Evolutionary conservation across 1,284 basidiomycete genomes (phyloP).

Genomic region (Kalmanozyma brasiliensis): DNA sequence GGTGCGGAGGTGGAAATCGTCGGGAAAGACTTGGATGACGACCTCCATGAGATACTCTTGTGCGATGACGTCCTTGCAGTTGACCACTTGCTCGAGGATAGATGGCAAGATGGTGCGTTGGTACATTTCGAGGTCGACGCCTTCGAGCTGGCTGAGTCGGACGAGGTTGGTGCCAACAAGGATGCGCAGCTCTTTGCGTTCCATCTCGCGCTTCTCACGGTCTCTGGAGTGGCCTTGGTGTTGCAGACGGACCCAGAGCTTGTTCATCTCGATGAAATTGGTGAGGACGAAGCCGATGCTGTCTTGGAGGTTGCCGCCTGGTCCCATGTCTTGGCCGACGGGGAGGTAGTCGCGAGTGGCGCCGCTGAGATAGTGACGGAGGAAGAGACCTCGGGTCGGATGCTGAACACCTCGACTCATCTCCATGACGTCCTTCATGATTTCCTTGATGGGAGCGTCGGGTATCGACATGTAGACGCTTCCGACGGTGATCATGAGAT

Average conservation of each 20-base stretch:
- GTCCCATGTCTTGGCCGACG: constrained; percentile 60
- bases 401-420: constrained; percentile 68
- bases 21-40: constrained; percentile 68
- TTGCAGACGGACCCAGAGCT: constrained; percentile 67
- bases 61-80: constrained; percentile 67
- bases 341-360: constrained; percentile 66
- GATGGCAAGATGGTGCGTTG: constrained; percentile 62
- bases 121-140: constrained; percentile 65
- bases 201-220: constrained; percentile 66
- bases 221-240: constrained; percentile 67
- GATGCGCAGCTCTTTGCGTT: constrained; percentile 65
- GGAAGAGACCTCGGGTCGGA: constrained; percentile 66
- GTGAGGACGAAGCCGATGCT: constrained; percentile 66
- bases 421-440: constrained; percentile 68
- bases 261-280: constrained; percentile 69
- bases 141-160: constrained; percentile 66
- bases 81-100: constrained; percentile 67
- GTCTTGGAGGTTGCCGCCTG: constrained; percentile 63
- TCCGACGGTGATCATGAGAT: constrained; percentile 68
- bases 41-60: constrained; percentile 68
- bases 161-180: constrained; percentile 68
- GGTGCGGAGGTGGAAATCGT: constrained; percentile 67
- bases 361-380: constrained; percentile 67
- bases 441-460: constrained; percentile 67
- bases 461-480: constrained; percentile 68